phyloP scores from a whole-genome alignment of 2,329 filamentous ascomycete genomes.

The Diaporthe eres region DNA sequence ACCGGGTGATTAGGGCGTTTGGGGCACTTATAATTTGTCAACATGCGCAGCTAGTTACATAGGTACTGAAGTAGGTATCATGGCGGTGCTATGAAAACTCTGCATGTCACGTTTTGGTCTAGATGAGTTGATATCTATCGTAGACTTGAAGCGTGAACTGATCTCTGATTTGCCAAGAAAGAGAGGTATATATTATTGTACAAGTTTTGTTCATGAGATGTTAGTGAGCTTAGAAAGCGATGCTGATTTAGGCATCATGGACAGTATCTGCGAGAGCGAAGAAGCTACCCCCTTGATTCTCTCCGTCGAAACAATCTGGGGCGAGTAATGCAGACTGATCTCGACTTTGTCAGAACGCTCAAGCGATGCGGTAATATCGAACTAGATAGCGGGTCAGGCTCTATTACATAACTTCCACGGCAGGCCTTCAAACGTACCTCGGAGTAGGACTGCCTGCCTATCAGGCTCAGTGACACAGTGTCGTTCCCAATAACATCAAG shows the following conservation, averaged over 20 bases:
- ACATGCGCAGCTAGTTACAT: too few relatives aligned
- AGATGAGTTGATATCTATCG: too few relatives aligned
- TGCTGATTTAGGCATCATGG: background rate
- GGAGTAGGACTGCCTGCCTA: constrained; percentile 3
- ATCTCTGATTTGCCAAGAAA: too few relatives aligned
- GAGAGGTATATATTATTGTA: background rate
- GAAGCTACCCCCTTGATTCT: background rate
- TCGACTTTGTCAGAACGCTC: background rate
- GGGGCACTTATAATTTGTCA: too few relatives aligned
- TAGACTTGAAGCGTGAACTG: too few relatives aligned
- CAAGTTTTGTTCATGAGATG: background rate
- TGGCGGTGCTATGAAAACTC: too few relatives aligned
- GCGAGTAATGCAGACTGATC: background rate
- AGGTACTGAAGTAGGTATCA: too few relatives aligned
- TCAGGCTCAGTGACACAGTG: background rate
- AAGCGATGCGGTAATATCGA: background rate
- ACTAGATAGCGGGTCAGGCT: background rate
- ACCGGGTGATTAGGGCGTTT: background rate
- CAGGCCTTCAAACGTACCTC: background rate
- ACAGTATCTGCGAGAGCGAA: background rate
- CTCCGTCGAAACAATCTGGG: background rate
- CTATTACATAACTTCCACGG: background rate
- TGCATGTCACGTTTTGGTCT: too few relatives aligned
- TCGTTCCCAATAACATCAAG: background rate
- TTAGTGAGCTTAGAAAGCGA: background rate